A percentile compares a stretch with the other conserved stretches of the same genome.
These are phyloP conservation scores for Schoenoplectus tabernaemontani DNA, from an alignment of 202 grass and related monocot species.

Conservation along the genomic window DNA sequence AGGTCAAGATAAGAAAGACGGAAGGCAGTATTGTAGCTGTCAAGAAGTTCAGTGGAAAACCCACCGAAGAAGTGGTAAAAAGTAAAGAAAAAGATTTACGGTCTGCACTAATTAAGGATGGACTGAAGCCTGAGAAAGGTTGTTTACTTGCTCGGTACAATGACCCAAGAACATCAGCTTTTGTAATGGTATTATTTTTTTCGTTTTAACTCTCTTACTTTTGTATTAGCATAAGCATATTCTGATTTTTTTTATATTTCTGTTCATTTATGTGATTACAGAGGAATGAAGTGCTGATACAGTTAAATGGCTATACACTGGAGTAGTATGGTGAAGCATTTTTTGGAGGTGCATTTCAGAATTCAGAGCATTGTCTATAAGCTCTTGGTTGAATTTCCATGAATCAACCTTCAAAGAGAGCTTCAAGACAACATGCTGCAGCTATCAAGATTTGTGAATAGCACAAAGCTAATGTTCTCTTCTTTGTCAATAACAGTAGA, in stretches of 20 bases:
- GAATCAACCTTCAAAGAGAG: conserved; percentile 11
- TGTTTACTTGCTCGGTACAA: conserved; percentile 87
- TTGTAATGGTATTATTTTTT: conserved; percentile 70
- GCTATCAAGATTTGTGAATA: not conserved
- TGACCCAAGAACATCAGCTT: conserved; percentile 78
- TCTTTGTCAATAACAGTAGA: not conserved
- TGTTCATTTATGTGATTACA: too few relatives aligned
- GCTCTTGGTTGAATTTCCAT: not conserved
- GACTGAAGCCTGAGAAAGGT: conserved; percentile 52
- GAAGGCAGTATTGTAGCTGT: conserved; percentile 52
- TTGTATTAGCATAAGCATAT: not conserved
- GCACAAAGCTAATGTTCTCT: not conserved
- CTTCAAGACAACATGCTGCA: not conserved
- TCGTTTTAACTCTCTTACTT: not conserved
- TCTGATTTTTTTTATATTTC: too few relatives aligned
- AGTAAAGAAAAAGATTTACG: conserved; percentile 52
- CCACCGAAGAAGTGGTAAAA: conserved; percentile 59
- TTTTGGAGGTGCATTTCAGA: conserved; percentile 3
- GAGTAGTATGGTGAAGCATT: conserved; percentile 29
- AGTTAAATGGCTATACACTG: conserved; percentile 47
- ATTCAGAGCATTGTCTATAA: not conserved
- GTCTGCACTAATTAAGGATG: conserved; percentile 55
- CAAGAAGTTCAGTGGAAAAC: conserved; percentile 72
- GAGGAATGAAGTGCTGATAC: conserved; percentile 89
- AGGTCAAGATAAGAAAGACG: conserved; percentile 46